phyloP scores from a whole-genome alignment of 177 flowering plant genomes.

The Vitis hybrid region DNA sequence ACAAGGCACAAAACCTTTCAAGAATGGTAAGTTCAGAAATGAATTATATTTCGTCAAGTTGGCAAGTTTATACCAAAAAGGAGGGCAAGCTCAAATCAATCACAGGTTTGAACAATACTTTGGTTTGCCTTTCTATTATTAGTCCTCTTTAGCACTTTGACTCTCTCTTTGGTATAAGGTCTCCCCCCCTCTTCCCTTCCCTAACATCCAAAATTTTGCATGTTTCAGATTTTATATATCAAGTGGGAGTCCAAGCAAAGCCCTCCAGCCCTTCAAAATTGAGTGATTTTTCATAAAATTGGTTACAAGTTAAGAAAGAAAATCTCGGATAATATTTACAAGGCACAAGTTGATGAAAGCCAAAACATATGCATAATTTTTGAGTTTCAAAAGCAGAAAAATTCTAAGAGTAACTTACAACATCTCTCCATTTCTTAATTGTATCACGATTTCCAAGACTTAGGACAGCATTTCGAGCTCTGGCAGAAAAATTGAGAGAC shows the following conservation, averaged over 20 bases:
- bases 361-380: not conserved
- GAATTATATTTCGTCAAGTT: too few relatives aligned
- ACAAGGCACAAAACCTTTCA: too few relatives aligned
- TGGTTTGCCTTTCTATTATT: not conserved
- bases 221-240: too few relatives aligned
- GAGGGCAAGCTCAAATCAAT: not conserved
- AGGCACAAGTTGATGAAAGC: not conserved
- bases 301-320: too few relatives aligned
- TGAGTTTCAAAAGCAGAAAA: not conserved
- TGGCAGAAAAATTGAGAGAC: constrained; percentile 76
- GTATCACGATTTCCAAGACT: constrained; percentile 97
- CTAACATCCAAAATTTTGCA: not conserved
- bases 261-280: too few relatives aligned
- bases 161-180: not conserved
- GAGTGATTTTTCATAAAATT: too few relatives aligned
- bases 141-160: not conserved
- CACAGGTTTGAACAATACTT: not conserved
- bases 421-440: constrained; percentile 92
- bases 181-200: not conserved
- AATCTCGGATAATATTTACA: too few relatives aligned
- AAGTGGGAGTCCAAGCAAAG: too few relatives aligned
- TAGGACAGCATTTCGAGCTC: constrained; percentile 80
- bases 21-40: too few relatives aligned
- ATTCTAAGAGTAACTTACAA: constrained; percentile 49
- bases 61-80: too few relatives aligned